phyloP scores from a whole-genome alignment of 2,329 filamentous ascomycete species.

The Ophiocordyceps australis region DNA sequence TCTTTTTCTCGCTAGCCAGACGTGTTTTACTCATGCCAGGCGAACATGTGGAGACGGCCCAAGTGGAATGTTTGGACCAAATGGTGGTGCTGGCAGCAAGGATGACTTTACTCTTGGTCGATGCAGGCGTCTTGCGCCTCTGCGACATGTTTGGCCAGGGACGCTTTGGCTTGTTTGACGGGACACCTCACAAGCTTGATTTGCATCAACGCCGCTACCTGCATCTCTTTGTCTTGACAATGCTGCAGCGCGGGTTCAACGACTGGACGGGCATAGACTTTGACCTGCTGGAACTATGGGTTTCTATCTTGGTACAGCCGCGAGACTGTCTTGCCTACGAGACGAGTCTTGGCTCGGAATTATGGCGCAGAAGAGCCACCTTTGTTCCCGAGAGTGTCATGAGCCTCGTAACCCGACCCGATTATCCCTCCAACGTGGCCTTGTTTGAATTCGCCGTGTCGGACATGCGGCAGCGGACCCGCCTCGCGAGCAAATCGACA shows the following conservation, averaged over 20 bases:
- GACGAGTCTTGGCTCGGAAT: conserved; percentile 25
- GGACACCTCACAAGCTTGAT: conserved; percentile 17
- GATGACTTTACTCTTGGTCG: conserved; percentile 24
- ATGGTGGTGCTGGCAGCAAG: conserved; percentile 24
- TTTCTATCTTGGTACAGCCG: conserved; percentile 32
- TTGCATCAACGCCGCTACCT: conserved; percentile 24
- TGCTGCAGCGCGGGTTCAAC: conserved; percentile 26
- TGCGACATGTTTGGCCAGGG: conserved; percentile 25
- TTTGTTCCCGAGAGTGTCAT: conserved; percentile 23
- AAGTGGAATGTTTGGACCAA: conserved; percentile 27
- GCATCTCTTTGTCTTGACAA: conserved; percentile 29
- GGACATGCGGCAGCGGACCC: conserved; percentile 29
- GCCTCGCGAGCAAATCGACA: conserved; percentile 15
- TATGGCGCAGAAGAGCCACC: conserved; percentile 20
- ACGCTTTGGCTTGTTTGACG: conserved; percentile 31
- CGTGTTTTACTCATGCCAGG: conserved; percentile 14
- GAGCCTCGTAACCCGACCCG: conserved; percentile 17
- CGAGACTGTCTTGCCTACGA: conserved; percentile 25
- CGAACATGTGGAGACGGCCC: too few species aligned
- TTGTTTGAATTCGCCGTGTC: conserved; percentile 29
- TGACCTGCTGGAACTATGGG: conserved; percentile 32
- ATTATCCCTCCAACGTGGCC: conserved; percentile 28
- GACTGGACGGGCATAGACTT: conserved; percentile 26
- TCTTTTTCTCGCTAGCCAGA: conserved; percentile 28
- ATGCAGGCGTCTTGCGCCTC: conserved; percentile 22